Conservation (phyloP, 495 filamentous ascomycete genomes). For the Amphirosellinia nigrospora region DNA sequence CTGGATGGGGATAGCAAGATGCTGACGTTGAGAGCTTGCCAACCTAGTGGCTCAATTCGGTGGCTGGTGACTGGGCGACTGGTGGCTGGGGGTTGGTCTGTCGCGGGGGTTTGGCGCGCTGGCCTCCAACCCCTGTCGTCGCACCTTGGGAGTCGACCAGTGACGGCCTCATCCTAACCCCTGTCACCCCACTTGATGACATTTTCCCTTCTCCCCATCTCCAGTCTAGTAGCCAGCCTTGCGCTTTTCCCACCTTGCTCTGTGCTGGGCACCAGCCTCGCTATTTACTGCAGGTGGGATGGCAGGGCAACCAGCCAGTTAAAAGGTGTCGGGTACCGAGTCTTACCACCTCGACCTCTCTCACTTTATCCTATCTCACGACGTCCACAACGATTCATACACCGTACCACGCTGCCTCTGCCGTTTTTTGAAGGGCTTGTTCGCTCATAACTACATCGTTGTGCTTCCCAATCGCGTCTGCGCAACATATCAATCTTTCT, state of each 20-base stretch:
- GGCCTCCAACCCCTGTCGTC: not conserved
- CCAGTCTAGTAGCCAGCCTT: constrained; percentile 31
- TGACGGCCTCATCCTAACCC: not conserved
- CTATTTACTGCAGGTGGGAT: constrained; percentile 48
- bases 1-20: too few relatives aligned
- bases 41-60: not conserved
- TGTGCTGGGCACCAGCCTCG: constrained; percentile 44
- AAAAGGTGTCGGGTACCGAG: constrained; percentile 26
- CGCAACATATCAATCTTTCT: not conserved
- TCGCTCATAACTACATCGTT: not conserved
- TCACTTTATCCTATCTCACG: not conserved
- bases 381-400: not conserved
- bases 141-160: not conserved
- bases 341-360: constrained; percentile 29
- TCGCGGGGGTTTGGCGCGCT: not conserved
- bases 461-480: not conserved
- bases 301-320: constrained; percentile 51
- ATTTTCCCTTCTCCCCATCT: not conserved
- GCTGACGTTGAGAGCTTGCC: too few relatives aligned
- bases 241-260: constrained; percentile 35
- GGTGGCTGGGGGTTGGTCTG: not conserved
- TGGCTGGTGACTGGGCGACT: constrained; percentile 7
- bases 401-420: not conserved
- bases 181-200: not conserved
- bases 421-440: not conserved